phyloP scores from a whole-genome alignment of 768 basidiomycete genomes.

The Xanthoconium purpureum region DNA sequence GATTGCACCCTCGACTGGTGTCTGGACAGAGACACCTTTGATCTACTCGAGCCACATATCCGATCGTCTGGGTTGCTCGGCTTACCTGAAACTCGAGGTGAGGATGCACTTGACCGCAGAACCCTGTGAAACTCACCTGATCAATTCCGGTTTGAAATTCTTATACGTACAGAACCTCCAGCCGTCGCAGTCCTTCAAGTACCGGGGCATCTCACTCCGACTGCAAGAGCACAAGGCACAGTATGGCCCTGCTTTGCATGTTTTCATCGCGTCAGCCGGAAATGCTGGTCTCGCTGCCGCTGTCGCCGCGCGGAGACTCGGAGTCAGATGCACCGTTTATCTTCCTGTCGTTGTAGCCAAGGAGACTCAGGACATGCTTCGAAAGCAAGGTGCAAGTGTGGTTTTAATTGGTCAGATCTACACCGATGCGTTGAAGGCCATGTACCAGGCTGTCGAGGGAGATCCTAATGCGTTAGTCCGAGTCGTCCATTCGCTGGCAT shows the following conservation, averaged over 20 bases:
- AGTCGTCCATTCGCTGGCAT: not conserved
- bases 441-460: conserved; percentile 41
- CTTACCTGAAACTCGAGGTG: conserved; percentile 75
- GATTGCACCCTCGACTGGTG: conserved; percentile 7
- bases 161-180: conserved; percentile 56
- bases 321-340: conserved; percentile 63
- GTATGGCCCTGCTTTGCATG: conserved; percentile 54
- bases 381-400: conserved; percentile 53
- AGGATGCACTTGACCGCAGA: conserved; percentile 5
- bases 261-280: conserved; percentile 73
- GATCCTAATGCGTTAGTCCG: conserved; percentile 45
- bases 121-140: not conserved
- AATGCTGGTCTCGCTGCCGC: conserved; percentile 78
- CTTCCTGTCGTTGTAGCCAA: conserved; percentile 53
- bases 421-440: conserved; percentile 52
- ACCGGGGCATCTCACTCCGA: conserved; percentile 65
- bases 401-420: conserved; percentile 58
- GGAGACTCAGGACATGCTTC: conserved; percentile 49
- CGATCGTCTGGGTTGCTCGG: conserved; percentile 44
- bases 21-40: conserved; percentile 67
- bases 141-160: not conserved
- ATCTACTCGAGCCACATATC: conserved; percentile 61
- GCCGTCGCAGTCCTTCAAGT: conserved; percentile 74
- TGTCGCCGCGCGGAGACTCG: conserved; percentile 52
- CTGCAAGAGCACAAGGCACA: conserved; percentile 47